Base-by-base conservation (phyloP, 2,329 filamentous ascomycete genomes). In the Tolypocladium tundrense region DNA sequence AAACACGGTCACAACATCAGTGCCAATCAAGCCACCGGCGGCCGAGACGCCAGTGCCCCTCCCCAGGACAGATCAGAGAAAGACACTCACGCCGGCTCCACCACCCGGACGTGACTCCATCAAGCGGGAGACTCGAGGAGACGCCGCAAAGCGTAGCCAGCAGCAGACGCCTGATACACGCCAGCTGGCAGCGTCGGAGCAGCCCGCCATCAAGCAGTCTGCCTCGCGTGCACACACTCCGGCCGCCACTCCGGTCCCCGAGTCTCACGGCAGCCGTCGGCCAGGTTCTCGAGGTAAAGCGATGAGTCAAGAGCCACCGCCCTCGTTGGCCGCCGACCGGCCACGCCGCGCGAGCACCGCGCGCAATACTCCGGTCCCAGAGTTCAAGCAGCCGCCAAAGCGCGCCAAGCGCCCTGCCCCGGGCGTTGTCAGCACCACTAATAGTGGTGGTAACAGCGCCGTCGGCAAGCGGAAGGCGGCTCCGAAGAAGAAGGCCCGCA, bases 391-490 rank as follows among this genome's bases (percentile, higher is more conserved):
- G 57, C 74, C 72, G 57, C 68, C 73, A n/a, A 77, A 85, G 66
- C 83, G 88, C 55, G 76, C 80, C 56, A 90, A 87, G 73, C 78
- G 85, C 58, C 88, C 88, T 52, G 88, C 86, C 37, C 88, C 88
- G 13, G 88, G 88, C 58, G 79, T 88, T 62, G 83, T 91, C 65
- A 88, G 78, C 68, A 79, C 78, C 62, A 84, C 80, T 41, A 82
- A 78, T 70, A 80, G 79, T 64, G 82, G 82, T 66, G 80, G 82
- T 67, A 84, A 77, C 68, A 84, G 81, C 66, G 88, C 87, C 60
- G 85, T 90, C 58, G 87, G 87, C 59, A 87, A 84, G 73, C 81
- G 88, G 53, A 88, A 88, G 70, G 83, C 83, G 31, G 84, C 86
- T 57, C 86, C 86, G 4, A 81, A 78, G 64, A 89, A 85, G 75